Evolutionary conservation across 106 monocot species (phyloP).

Genomic region (Dioscorea zingiberensis): DNA sequence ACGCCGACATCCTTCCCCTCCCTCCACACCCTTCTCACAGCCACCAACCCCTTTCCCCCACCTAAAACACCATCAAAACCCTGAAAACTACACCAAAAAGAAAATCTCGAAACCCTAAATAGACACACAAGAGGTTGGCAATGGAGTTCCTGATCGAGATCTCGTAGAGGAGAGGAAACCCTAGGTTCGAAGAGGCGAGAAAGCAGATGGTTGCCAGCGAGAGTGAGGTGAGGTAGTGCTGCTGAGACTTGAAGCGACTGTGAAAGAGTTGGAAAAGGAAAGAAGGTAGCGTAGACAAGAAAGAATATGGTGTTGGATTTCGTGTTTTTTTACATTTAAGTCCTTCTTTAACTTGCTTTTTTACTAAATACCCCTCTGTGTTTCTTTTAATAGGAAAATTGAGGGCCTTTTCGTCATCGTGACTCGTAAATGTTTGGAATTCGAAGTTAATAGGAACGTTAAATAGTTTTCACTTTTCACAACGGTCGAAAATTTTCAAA

Average conservation of each 20-base stretch:
- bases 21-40: not conserved
- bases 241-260: slow-evolving; percentile 5
- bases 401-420: too few species aligned
- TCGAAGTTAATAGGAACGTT: too few species aligned
- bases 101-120: not conserved
- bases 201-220: not conserved
- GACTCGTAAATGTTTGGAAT: too few species aligned
- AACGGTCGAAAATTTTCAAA: too few species aligned
- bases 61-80: not conserved
- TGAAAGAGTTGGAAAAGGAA: not conserved
- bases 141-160: not conserved
- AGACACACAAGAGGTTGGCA: not conserved
- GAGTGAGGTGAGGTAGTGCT: not conserved
- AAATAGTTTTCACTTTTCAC: too few species aligned
- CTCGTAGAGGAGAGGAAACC: not conserved
- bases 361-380: too few species aligned
- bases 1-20: not conserved
- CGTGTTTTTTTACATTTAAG: too few species aligned
- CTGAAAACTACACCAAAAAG: not conserved
- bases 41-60: not conserved
- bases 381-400: too few species aligned
- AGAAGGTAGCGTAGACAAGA: not conserved
- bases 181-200: not conserved
- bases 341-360: too few species aligned
- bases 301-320: too few species aligned